phyloP scores from a whole-genome alignment of 2,329 filamentous ascomycete species.

The Aspergillus pseudotamarii region DNA sequence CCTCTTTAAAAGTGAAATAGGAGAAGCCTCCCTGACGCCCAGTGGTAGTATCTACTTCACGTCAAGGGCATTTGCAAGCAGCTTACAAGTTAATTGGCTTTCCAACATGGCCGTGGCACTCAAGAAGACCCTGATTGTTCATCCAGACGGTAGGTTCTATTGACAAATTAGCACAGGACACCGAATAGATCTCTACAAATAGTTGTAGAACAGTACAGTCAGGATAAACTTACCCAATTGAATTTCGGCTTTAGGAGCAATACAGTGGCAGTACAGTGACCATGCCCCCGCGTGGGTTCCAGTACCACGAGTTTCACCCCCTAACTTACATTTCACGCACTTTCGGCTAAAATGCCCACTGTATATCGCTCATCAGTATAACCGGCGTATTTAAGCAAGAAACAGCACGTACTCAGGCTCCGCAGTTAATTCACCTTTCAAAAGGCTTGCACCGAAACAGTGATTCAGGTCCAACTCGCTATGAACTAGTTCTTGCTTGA shows the following conservation, averaged over 20 bases:
- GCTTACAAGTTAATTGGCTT: background rate
- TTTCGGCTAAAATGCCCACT: background rate
- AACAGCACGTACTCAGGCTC: background rate
- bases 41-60: background rate
- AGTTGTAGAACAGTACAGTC: background rate
- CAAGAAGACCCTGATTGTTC: background rate
- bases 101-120: background rate
- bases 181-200: background rate
- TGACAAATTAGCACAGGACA: background rate
- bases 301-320: background rate
- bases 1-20: rapidly evolving
- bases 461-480: background rate
- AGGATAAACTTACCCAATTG: background rate
- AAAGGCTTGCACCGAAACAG: background rate
- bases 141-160: background rate
- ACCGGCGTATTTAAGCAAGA: background rate
- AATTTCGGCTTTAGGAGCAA: background rate
- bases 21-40: background rate
- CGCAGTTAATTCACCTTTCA: background rate
- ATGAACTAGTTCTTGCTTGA: background rate
- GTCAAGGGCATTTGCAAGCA: background rate
- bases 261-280: background rate
- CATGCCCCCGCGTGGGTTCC: background rate
- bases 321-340: background rate
- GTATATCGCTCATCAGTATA: background rate